Percentiles rank a stretch among this genome's conserved stretches.
These are phyloP conservation scores for Hymenoscyphus linearis DNA, from an alignment of 2,329 filamentous ascomycete species.

Conservation along the genomic window DNA sequence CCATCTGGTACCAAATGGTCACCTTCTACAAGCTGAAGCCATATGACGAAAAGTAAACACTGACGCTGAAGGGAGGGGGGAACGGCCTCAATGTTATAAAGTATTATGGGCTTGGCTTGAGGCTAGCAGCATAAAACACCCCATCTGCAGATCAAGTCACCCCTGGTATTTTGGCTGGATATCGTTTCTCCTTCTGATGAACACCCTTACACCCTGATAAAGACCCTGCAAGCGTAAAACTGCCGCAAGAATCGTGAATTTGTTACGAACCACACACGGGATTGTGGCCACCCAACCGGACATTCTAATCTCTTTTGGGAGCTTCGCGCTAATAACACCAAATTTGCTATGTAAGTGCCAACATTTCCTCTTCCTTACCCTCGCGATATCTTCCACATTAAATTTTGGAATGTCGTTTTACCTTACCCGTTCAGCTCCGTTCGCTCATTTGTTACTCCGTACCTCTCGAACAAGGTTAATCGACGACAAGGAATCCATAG, in stretches of 20 bases:
- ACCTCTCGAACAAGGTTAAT: not conserved
- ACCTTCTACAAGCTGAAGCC: not conserved
- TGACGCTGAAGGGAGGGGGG: not conserved
- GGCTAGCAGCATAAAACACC: not conserved
- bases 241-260: not conserved
- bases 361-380: not conserved
- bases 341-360: slow-evolving; percentile 2
- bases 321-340: slow-evolving; percentile 1
- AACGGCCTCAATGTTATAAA: not conserved
- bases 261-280: not conserved
- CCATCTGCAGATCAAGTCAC: not conserved
- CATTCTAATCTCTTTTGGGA: not conserved
- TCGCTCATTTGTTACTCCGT: not conserved
- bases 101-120: not conserved
- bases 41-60: not conserved
- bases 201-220: not conserved
- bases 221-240: not conserved
- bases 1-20: not conserved
- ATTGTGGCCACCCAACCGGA: not conserved
- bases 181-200: not conserved
- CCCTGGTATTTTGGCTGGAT: not conserved
- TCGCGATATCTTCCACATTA: not conserved
- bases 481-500: slow-evolving; percentile 1
- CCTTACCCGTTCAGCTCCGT: not conserved
- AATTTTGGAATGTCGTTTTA: not conserved